Conservation (phyloP, 163 green algal species). For the Scenedesmus sp. region DNA sequence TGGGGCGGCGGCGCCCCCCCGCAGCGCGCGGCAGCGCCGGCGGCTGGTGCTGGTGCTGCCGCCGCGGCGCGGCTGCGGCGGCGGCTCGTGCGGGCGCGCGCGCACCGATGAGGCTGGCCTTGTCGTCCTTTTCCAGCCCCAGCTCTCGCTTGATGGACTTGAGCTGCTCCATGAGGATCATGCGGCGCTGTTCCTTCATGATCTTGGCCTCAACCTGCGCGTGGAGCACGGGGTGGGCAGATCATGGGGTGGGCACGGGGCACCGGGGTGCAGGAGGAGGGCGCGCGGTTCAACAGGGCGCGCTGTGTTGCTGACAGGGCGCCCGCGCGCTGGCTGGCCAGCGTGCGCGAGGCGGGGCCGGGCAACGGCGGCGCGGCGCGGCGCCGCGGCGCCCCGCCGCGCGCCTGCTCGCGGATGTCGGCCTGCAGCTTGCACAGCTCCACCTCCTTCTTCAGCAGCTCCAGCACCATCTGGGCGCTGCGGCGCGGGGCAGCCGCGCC, state of each 20-base stretch:
- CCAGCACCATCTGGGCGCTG: conserved; percentile 75
- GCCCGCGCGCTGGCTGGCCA: too few species aligned
- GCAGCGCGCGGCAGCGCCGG: too few species aligned
- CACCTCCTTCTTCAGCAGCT: conserved; percentile 98
- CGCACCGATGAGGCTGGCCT: conserved; percentile 84
- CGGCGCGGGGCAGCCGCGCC: not conserved
- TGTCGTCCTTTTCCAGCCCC: conserved; percentile 98
- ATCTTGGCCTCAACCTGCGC: conserved; percentile 97
- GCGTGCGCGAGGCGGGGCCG: too few species aligned
- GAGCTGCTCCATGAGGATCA: conserved; percentile 98
- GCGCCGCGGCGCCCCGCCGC: too few species aligned
- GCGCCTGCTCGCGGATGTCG: conserved; percentile 86
- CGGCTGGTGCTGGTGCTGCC: too few species aligned
- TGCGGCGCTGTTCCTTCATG: conserved; percentile 91
- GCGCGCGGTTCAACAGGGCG: too few species aligned
- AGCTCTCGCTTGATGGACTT: conserved; percentile 98
- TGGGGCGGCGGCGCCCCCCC: too few species aligned
- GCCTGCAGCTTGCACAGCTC: conserved; percentile 95
- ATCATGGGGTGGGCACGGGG: not conserved
- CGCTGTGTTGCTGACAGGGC: too few species aligned
- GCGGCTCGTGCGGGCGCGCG: too few species aligned
- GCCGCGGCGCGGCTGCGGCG: too few species aligned
- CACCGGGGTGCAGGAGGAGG: not conserved
- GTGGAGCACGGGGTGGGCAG: too few species aligned
- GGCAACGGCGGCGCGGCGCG: too few species aligned